Evolutionary conservation across 129 eudicot genomes (phyloP).

Genomic region (Chrysanthemum seticuspe): DNA sequence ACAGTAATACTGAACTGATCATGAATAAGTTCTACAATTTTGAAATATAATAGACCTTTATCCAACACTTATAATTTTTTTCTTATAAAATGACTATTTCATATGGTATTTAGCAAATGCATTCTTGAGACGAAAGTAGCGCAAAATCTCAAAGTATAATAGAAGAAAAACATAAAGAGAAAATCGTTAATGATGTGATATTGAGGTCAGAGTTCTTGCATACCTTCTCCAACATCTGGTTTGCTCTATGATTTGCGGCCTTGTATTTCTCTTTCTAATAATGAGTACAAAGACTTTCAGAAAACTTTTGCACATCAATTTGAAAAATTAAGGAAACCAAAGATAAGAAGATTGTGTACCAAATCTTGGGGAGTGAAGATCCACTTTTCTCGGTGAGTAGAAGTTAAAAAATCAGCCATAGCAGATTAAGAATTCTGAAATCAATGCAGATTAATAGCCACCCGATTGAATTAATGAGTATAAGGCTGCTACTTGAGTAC

Average conservation of each 20-base stretch:
- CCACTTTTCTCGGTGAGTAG: conserved; percentile 93
- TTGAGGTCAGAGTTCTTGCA: too few species aligned
- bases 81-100: not conserved
- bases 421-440: not conserved
- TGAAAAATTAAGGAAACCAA: not conserved
- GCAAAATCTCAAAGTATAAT: not conserved
- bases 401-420: conserved; percentile 88
- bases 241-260: conserved; percentile 87
- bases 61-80: not conserved
- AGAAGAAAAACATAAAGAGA: not conserved
- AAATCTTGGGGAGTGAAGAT: conserved; percentile 84
- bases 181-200: too few species aligned
- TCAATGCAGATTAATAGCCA: too few species aligned
- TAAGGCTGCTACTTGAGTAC: too few species aligned
- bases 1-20: too few species aligned
- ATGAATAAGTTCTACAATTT: too few species aligned
- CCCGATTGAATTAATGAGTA: too few species aligned
- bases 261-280: conserved; percentile 75
- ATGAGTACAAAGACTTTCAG: conserved; percentile 6
- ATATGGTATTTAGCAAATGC: not conserved
- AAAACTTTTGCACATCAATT: not conserved
- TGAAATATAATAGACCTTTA: too few species aligned
- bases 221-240: conserved; percentile 83
- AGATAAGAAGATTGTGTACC: conserved; percentile 34
- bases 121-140: not conserved